A percentile compares a stretch with the other conserved stretches of the same genome.
phyloP scores from a whole-genome alignment of 768 basidiomycete species.

The Suillus placidus region DNA sequence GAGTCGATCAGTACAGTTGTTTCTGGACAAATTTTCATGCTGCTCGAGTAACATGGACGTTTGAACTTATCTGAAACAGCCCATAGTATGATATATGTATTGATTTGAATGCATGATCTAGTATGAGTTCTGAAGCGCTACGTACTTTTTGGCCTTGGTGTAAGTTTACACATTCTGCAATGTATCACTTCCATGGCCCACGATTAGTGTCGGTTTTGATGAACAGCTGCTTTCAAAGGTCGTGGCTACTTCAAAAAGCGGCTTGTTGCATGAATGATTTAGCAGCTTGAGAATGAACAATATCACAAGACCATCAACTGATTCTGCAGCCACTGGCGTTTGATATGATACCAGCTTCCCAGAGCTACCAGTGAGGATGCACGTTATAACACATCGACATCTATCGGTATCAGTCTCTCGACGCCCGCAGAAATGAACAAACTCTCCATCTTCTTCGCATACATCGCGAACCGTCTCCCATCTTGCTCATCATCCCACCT shows the following conservation, averaged over 20 bases:
- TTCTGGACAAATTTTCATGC: not conserved
- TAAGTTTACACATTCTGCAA: no score
- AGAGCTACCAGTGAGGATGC: no score
- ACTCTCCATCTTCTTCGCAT: constrained; percentile 30
- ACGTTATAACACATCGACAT: not conserved
- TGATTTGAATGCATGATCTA: no score
- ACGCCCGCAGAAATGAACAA: constrained; percentile 21
- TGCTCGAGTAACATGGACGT: not conserved
- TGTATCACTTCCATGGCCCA: no score
- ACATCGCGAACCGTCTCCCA: constrained; percentile 28
- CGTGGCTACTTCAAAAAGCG: no score
- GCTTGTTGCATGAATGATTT: no score
- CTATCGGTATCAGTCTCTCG: not conserved
- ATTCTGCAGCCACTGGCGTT: not conserved
- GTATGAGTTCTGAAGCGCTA: no score
- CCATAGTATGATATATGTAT: no score
- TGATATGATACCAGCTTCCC: not conserved
- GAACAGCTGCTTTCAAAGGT: no score
- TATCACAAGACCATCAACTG: not conserved
- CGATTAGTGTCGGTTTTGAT: no score
- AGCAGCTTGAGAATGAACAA: no score
- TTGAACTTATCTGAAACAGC: not conserved
- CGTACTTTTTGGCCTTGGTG: no score
- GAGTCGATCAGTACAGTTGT: not conserved
- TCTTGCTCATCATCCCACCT: constrained; percentile 34